Evolutionary conservation across 2,329 filamentous ascomycete genomes (phyloP), one percentile per base, ranked within the genome.

Genomic region (Fusarium incarnatum): DNA sequence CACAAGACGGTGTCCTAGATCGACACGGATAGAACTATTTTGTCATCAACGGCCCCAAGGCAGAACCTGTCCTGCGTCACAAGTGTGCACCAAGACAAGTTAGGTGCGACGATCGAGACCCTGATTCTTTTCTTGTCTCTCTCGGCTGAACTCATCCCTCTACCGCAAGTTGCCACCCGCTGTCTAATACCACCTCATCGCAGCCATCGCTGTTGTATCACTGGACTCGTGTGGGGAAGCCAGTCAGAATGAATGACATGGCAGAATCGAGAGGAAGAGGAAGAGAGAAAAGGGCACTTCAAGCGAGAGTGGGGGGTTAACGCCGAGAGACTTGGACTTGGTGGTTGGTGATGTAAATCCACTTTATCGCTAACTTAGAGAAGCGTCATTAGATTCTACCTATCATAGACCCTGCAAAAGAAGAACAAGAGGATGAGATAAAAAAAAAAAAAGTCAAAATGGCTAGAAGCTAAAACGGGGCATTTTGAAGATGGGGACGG

Each of bases 41-140:
- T 60, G 66, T 48, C 32, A 60, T 55, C 28, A 49, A 58, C 32
- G 27, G 30, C 42, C 60, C 34, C 41, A 57, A 62, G 56, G 23
- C 46, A 64, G 63, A 63, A 64, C 46, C 56, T 71, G 68, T 53
- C 50, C 64, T 71, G 68, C 67, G 53, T 71, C 64, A 71, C 64
- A 71, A 71, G 64, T 52, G 55, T 46, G 28, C 25, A 22, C 34
- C 34, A 42, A 58, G 40, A 23, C 34, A 32, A 47, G 60, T 22
- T 32, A 42, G 52, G 23, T 34, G 42, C n/a, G 64, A 37, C 41
- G 67, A 71, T 61, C 55, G 48, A 64, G 67, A 71, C 68, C 59
- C 56, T 62, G 64, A 42, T 45, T 47, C 22, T 41, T 41, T 44
- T 56, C 23, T 28, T 37, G 23, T 52, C 32, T 54, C 40, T 40